Percentiles rank a stretch among this genome's conserved stretches.
These are phyloP conservation scores for Volvox africanus DNA, from an alignment of 139 green algal species.

Conservation along the genomic window DNA sequence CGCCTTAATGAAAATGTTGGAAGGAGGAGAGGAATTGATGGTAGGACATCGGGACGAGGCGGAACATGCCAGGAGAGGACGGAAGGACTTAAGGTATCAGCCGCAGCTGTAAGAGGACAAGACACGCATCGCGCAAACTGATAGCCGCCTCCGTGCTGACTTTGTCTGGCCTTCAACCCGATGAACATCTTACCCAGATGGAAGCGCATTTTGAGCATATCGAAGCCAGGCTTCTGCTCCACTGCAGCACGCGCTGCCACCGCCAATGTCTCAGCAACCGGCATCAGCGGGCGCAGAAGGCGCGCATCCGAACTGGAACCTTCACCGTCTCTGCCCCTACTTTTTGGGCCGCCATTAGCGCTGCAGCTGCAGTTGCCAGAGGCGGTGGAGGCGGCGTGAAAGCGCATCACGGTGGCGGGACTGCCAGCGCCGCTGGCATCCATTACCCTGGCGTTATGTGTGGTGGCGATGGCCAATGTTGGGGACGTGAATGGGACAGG, in stretches of 20 bases:
- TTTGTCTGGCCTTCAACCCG: too few relatives aligned
- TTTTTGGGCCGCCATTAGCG: background rate
- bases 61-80: too few relatives aligned
- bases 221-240: background rate
- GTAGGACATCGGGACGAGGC: too few relatives aligned
- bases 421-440: background rate
- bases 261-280: background rate
- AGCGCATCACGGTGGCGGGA: background rate
- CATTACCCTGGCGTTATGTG: too few relatives aligned
- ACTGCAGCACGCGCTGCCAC: background rate
- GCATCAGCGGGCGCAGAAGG: background rate
- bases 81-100: too few relatives aligned
- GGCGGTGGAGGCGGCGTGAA: background rate
- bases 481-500: background rate
- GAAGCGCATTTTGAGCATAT: background rate
- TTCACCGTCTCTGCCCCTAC: background rate
- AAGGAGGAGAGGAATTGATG: too few relatives aligned
- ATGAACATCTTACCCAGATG: background rate
- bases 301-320: background rate
- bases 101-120: too few relatives aligned
- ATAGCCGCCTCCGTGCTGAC: too few relatives aligned
- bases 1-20: too few relatives aligned
- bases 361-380: background rate
- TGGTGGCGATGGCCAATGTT: too few relatives aligned
- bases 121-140: too few relatives aligned